Evolutionary conservation across 2,329 filamentous ascomycete genomes (phyloP).

Genomic region (Pseudocercospora fuligena): DNA sequence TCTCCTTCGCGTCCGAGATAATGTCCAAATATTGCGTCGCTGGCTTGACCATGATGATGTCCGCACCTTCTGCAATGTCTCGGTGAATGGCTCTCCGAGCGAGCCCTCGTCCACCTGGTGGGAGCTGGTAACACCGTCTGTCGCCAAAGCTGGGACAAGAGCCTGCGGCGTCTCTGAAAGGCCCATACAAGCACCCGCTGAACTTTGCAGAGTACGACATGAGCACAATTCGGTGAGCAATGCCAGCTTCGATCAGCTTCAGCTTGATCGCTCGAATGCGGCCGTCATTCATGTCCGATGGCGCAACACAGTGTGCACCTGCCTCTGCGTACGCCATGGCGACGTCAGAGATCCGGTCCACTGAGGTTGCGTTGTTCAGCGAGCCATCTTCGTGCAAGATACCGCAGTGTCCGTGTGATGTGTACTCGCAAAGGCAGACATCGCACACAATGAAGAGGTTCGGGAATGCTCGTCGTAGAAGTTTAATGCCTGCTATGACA

Average conservation of each 20-base stretch:
- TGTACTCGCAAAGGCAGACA: slow-evolving; percentile 98
- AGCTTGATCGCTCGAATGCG: slow-evolving; percentile 97
- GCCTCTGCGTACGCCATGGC: slow-evolving; percentile 96
- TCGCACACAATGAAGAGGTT: slow-evolving; percentile 89
- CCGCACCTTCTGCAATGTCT: slow-evolving; percentile 91
- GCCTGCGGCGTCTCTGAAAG: slow-evolving; percentile 94
- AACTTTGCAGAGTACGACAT: slow-evolving; percentile 99
- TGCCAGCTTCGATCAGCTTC: slow-evolving; percentile 92
- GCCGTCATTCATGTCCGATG: slow-evolving; percentile 98
- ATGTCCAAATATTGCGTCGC: slow-evolving; percentile 96
- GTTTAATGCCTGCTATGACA: slow-evolving; percentile 83
- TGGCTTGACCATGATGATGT: slow-evolving; percentile 99
- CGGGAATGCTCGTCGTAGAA: slow-evolving; percentile 84
- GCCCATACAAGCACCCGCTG: slow-evolving; percentile 92
- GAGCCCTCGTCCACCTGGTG: slow-evolving; percentile 86
- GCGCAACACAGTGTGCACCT: slow-evolving; percentile 94
- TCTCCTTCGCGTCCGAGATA: slow-evolving; percentile 94
- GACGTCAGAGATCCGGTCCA: slow-evolving; percentile 95
- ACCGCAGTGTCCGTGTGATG: slow-evolving; percentile 94
- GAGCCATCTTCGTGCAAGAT: slow-evolving; percentile 91
- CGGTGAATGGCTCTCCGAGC: slow-evolving; percentile 87
- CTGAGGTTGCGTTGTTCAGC: slow-evolving; percentile 89
- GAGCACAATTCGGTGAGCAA: slow-evolving; percentile 86
- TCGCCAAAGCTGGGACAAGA: slow-evolving; percentile 92
- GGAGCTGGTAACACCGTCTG: slow-evolving; percentile 94